These are phyloP conservation scores for Phoma sp. DNA, from an alignment of 2,329 filamentous ascomycete genomes.

Conservation along the genomic window DNA sequence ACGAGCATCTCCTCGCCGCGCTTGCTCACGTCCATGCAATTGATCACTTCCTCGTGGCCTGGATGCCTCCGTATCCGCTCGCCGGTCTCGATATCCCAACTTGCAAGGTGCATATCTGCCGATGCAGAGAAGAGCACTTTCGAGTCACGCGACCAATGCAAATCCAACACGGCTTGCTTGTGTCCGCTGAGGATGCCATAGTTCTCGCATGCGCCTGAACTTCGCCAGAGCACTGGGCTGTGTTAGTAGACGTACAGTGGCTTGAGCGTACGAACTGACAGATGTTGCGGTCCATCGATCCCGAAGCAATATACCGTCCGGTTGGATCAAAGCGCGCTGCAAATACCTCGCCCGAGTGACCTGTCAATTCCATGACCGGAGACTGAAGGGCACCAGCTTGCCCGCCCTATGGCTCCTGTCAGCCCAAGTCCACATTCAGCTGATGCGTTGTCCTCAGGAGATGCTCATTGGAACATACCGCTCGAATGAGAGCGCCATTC, in stretches of 20 bases:
- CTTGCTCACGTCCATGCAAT: constrained; percentile 84
- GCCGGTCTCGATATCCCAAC: constrained; percentile 94
- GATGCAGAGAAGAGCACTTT: constrained; percentile 89
- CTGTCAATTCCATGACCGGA: constrained; percentile 90
- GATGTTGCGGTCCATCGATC: constrained; percentile 92
- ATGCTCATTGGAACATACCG: constrained; percentile 63
- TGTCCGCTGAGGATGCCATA: constrained; percentile 89
- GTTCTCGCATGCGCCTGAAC: constrained; percentile 91
- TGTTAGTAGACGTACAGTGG: constrained; percentile 21
- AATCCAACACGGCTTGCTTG: constrained; percentile 85
- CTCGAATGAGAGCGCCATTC: constrained; percentile 69
- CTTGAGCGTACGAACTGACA: constrained; percentile 58
- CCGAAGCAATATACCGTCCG: constrained; percentile 88
- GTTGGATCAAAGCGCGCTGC: constrained; percentile 87
- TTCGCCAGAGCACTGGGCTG: constrained; percentile 82
- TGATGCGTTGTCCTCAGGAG: constrained; percentile 12
- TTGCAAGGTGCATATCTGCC: constrained; percentile 89
- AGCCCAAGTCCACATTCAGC: constrained; percentile 34
- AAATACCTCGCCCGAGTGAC: constrained; percentile 83
- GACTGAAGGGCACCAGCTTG: constrained; percentile 84
- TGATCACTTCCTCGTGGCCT: constrained; percentile 96
- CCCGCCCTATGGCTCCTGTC: constrained; percentile 63
- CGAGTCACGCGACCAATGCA: constrained; percentile 97
- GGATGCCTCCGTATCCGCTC: constrained; percentile 87
- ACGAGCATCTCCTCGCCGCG: constrained; percentile 89